phyloP scores from a whole-genome alignment of 768 basidiomycete genomes.

The Serendipita vermifera region DNA sequence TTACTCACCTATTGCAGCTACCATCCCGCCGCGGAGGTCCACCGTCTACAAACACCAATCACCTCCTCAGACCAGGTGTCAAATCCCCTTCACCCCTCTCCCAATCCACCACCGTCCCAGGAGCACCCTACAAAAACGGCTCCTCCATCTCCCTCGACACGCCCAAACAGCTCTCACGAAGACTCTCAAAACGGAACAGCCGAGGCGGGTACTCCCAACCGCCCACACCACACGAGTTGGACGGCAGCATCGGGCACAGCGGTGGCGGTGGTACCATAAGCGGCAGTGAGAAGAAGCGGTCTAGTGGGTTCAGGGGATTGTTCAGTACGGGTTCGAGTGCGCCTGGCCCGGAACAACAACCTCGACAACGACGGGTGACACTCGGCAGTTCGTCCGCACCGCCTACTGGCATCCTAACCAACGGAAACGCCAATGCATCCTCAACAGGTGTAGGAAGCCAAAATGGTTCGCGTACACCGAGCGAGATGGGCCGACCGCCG shows the following conservation, averaged over 20 bases:
- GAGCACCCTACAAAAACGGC: constrained; percentile 34
- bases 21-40: constrained; percentile 25
- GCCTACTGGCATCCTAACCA: too few species aligned
- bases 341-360: not conserved
- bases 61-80: constrained; percentile 34
- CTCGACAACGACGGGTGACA: not conserved
- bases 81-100: constrained; percentile 66
- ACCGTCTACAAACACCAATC: not conserved
- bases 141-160: constrained; percentile 29
- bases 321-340: not conserved
- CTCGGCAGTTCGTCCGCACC: not conserved
- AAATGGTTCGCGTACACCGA: too few species aligned
- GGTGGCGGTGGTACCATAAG: too few species aligned
- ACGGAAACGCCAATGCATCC: too few species aligned
- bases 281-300: not conserved
- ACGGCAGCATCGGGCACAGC: too few species aligned
- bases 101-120: constrained; percentile 68
- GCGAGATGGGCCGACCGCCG: not conserved
- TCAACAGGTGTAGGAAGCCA: too few species aligned
- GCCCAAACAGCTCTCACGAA: constrained; percentile 59
- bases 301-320: constrained; percentile 2
- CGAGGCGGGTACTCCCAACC: constrained; percentile 22
- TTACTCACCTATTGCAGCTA: too few species aligned
- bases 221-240: constrained; percentile 17
- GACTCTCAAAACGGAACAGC: constrained; percentile 35